A percentile compares a stretch with the other conserved stretches of the same genome.
Conservation (phyloP, 345 rosid genomes). For the Mangifera indica region DNA sequence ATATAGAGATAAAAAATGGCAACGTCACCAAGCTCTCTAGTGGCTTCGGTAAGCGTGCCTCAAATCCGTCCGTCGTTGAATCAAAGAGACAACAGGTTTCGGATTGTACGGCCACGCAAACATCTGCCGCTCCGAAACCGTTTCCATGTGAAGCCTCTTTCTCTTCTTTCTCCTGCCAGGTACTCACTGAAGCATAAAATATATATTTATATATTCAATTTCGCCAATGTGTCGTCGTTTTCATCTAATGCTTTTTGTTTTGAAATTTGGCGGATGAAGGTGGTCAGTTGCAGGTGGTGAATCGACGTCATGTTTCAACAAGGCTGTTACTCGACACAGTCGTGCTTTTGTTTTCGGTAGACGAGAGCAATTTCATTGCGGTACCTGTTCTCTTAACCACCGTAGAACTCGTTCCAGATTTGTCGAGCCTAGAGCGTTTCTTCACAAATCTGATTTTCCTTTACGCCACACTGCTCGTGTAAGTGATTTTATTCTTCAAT, state of each 20-base stretch:
- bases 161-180: constrained; percentile 16
- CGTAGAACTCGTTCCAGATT: constrained; percentile 34
- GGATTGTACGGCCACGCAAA: constrained; percentile 11
- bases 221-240: neutral
- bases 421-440: constrained; percentile 46
- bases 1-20: constrained; percentile 6
- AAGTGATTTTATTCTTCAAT: neutral
- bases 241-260: neutral
- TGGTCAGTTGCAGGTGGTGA: constrained; percentile 30
- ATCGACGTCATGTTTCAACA: constrained; percentile 28
- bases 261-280: constrained; percentile 37
- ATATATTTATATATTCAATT: neutral
- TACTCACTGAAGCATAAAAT: neutral
- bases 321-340: constrained; percentile 36
- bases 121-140: constrained; percentile 8
- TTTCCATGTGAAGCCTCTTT: constrained; percentile 8
- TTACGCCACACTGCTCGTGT: constrained; percentile 29
- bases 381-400: constrained; percentile 44
- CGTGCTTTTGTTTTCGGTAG: constrained; percentile 31
- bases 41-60: constrained; percentile 2
- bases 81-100: constrained; percentile 6
- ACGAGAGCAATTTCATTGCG: constrained; percentile 35
- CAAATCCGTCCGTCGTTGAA: constrained; percentile 10
- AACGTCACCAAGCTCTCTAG: constrained; percentile 15
- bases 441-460: constrained; percentile 55